Base-by-base conservation (phyloP, 2,329 filamentous ascomycete species). In the Fusarium temperatum region DNA sequence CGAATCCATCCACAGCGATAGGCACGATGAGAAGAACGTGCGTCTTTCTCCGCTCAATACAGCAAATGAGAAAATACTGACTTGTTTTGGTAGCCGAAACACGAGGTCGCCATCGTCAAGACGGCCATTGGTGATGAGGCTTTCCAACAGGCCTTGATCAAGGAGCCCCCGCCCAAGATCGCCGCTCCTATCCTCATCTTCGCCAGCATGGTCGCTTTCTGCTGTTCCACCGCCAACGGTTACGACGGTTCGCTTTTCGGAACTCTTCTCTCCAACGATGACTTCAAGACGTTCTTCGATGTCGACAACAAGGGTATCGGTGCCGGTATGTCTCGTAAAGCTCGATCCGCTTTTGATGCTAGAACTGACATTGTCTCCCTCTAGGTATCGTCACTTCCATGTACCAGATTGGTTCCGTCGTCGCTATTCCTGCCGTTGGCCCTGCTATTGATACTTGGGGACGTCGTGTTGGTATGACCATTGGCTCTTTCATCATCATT, bases 221-320 rank as follows among this genome's bases (percentile, higher is more conserved):
- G 76, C 64, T 80, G 78, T 45, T 79, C 77, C 1, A 80, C 78
- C 24, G 73, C 76, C 63, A 80, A 80, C 72, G 79, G 78, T 14
- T 80, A 75, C 47, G 89, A 91, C 72, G 88, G 88, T 42, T 88
- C 76, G 6, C 84, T 91, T 56, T 84, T 86, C 77, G 81, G 82
- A 15, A 83, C 85, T 10, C 87, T 89, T 68, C 88, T 78, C 8
- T 10, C 73, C 20, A 76, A 89, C 84, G 56, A 81, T 0, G 79
- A 83, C 3, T 89, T 88, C 74, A 87, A 88, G 62, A 68, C 79
- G 1, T 86, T 84, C 8, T 89, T 89, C 63, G 83, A 79, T 0
- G 76, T 78, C 0, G 68, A 66, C 3, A 78, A 77, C 17, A 68
- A 61, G 36, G 76, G 76, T 42, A 78, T 78, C n/a, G 73, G 55